phyloP scores from a whole-genome alignment of 2,329 filamentous ascomycete genomes.

The Furcasterigmium furcatum region DNA sequence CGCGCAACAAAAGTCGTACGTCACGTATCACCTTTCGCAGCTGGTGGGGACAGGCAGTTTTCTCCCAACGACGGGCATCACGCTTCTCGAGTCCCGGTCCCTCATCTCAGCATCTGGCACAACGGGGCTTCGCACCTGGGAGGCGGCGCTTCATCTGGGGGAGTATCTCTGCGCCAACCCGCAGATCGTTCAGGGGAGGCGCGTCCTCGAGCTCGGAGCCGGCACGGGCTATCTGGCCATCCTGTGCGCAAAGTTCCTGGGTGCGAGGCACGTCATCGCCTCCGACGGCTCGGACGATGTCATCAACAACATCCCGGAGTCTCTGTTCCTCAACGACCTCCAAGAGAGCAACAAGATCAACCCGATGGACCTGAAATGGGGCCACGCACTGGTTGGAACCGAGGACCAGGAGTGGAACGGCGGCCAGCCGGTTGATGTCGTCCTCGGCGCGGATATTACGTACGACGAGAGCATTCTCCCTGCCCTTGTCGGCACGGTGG shows the following conservation, averaged over 20 bases:
- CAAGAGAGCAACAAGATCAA: constrained; percentile 39
- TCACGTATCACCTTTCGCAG: constrained; percentile 62
- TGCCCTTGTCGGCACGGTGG: constrained; percentile 61
- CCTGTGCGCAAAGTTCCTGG: constrained; percentile 66
- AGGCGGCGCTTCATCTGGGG: constrained; percentile 72
- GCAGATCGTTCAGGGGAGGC: constrained; percentile 46
- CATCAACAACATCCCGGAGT: constrained; percentile 63
- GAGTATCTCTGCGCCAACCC: constrained; percentile 58
- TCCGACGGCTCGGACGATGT: constrained; percentile 76
- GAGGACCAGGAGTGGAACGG: constrained; percentile 53
- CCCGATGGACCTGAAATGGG: constrained; percentile 62
- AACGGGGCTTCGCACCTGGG: constrained; percentile 78
- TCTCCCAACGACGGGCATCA: constrained; percentile 36
- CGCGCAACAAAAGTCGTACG: constrained; percentile 69
- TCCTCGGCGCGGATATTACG: constrained; percentile 75
- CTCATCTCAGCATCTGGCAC: constrained; percentile 70
- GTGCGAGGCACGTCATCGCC: constrained; percentile 56
- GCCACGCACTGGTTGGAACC: constrained; percentile 52
- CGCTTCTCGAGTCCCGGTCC: constrained; percentile 65
- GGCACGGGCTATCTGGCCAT: constrained; percentile 76
- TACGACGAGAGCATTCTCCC: constrained; percentile 67
- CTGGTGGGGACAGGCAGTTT: constrained; percentile 13
- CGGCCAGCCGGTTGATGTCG: constrained; percentile 51
- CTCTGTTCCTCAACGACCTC: constrained; percentile 65
- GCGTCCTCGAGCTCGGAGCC: constrained; percentile 69